Evolutionary conservation across 2,329 filamentous ascomycete genomes (phyloP), one percentile per base, ranked within the genome.

Genomic region (Coniochaeta sp.): DNA sequence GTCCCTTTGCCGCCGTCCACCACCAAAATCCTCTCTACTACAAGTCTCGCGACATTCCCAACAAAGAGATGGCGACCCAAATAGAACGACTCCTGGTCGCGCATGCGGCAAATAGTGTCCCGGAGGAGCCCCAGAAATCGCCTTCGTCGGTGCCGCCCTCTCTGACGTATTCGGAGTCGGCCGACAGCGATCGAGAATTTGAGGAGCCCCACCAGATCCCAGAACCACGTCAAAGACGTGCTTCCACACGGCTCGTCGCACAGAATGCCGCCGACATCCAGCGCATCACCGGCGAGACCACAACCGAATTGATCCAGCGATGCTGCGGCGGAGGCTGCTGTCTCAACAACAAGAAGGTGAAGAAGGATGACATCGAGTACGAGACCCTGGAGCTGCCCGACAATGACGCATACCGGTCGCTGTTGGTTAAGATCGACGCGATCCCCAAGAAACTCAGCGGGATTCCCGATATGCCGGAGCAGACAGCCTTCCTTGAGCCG

Each of bases 391-490:
- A 77, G 17, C 69, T 85, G 2, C 93, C 93, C 1, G 86, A 95
- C 72, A 98, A 96, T 68, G 83, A 88, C 62, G 95, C 95, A 17
- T 99, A 90, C 77, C 82, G 85, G 60, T 90, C 88, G 62, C 81
- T 99, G 56, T 81, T 87, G 58, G 81, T 98, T 66, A 89, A 88
- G 67, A 81, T 98, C 62, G 86, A 86, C 60, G 82, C 87, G 34
- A 85, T 98, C 58, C 89, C 88, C 6, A 90, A 86, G 57, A 79
- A 82, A 19, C 79, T 98, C 62, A 91, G 87, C 44, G 87, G 86
- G 66, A 76, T 93, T 26, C 79, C 84, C 59, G 85, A 89, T 8
- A 71, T 96, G 56, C 92, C 93, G 0, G 83, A 88, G 59, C 87
- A 90, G 74, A 93, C 83, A 0, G 82, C 92, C 40, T 89, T 86